Evolutionary conservation across 2,329 filamentous ascomycete species (phyloP), one percentile per base, ranked within the genome.

Genomic region (Truncatella angustata): DNA sequence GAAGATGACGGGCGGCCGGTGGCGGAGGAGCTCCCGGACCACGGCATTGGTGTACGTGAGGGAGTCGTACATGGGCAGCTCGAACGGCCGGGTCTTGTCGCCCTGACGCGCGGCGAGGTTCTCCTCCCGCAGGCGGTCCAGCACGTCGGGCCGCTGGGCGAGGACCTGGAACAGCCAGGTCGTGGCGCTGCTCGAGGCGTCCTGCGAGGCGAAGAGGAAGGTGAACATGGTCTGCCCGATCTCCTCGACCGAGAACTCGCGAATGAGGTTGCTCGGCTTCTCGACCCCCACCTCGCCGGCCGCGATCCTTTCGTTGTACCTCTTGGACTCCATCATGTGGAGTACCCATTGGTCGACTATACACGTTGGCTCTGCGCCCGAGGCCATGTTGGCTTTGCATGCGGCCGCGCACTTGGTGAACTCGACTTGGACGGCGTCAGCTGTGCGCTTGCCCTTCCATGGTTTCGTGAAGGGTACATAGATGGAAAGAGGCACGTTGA

Each of bases 281-380:
- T 76, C 73, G 0, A 60, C 60, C 5, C 65, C 52, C 0, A 43
- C 54, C 3, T 71, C 66, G 23, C 87, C 88, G 45, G 81, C 79
- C 2, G 81, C 86, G 30, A 89, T 64, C 52, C 78, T 79, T 56
- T 86, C 78, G 35, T 79, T 78, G 69, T 91, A 91, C 40, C 70
- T 73, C 58, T 87, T 80, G 0, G 86, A 90, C 52, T 88, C 84
- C 62, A 87, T 80, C 84, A 91, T 91, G 54, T 81, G 76, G 60
- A 82, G 78, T 50, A 92, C 78, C 89, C 89, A 92, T 35, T 84
- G 84, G 66, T 92, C 88, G 65, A 92, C 82, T 60, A 90, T 90
- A 66, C 88, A 91, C 23, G 80, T 82, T 14, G 88, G 77, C 58
- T 82, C 72, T 32, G 84, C 86, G 56, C 87, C 88, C 32, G 81